Percentiles rank a stretch among this genome's conserved stretches.
phyloP scores from a whole-genome alignment of 2,329 filamentous ascomycete species.

The Fusarium odoratissimum region DNA sequence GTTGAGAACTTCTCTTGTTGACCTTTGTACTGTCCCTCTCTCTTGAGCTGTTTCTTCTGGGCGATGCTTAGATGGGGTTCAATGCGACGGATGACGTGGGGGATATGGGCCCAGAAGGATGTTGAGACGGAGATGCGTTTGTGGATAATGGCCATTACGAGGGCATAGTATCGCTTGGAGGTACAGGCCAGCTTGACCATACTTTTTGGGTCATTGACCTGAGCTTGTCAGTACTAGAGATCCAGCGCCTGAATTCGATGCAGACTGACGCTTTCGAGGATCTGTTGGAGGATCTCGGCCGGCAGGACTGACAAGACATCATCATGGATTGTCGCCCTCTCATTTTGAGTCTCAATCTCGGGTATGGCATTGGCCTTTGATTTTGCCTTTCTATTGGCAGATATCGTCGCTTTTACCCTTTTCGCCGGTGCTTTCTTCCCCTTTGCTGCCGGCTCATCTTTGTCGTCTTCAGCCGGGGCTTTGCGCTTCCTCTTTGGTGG shows the following conservation, averaged over 20 bases:
- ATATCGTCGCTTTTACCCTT: background rate
- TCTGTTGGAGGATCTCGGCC: background rate
- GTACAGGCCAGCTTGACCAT: constrained; percentile 14
- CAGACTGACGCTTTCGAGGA: constrained; percentile 1
- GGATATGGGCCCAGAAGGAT: background rate
- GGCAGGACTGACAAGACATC: constrained; percentile 7
- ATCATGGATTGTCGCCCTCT: background rate
- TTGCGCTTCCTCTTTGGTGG: background rate
- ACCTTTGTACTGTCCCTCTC: background rate
- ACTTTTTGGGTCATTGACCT: background rate
- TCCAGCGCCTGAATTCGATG: too few species aligned
- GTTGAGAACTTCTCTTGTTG: background rate
- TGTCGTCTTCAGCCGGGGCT: background rate
- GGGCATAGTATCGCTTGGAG: background rate
- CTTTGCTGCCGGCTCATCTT: background rate
- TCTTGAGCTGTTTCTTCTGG: constrained; percentile 9
- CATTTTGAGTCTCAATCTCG: fast-evolving
- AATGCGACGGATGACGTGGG: background rate
- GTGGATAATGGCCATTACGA: background rate
- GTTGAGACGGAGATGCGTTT: background rate
- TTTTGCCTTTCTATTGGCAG: too few species aligned
- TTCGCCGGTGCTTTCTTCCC: background rate
- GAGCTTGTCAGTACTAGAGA: too few species aligned
- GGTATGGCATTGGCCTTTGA: fast-evolving
- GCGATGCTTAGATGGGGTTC: constrained; percentile 11